phyloP scores from a whole-genome alignment of 129 eudicot genomes.

The Flaveria trinervia region DNA sequence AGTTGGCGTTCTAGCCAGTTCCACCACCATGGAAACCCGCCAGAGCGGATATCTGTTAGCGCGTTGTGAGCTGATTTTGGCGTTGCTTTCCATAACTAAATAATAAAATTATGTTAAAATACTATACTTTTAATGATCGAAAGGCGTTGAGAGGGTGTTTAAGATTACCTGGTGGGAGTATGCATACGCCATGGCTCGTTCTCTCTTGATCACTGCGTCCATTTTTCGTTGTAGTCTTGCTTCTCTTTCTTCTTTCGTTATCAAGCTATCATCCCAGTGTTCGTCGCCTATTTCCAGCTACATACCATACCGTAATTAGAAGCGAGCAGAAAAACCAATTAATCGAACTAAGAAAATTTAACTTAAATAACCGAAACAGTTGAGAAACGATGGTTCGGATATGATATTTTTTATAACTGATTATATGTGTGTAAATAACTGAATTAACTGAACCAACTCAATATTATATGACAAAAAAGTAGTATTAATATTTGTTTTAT shows the following conservation, averaged over 20 bases:
- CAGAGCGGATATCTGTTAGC: conserved; percentile 48
- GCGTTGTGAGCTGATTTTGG: conserved; percentile 60
- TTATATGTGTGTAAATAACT: too few species aligned
- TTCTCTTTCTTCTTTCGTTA: conserved; percentile 85
- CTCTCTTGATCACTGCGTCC: conserved; percentile 89
- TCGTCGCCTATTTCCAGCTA: conserved; percentile 37
- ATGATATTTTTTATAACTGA: too few species aligned
- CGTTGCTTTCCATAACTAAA: conserved; percentile 70
- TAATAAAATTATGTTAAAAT: background rate
- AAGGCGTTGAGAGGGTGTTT: background rate
- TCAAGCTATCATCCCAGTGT: conserved; percentile 89
- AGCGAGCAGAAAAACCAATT: too few species aligned
- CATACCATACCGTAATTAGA: background rate
- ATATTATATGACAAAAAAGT: too few species aligned
- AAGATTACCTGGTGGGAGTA: conserved; percentile 89
- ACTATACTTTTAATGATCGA: background rate
- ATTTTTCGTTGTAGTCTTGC: conserved; percentile 66
- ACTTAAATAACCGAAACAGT: too few species aligned
- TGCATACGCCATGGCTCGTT: conserved; percentile 98
- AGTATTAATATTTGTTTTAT: too few species aligned
- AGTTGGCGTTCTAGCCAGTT: conserved; percentile 87
- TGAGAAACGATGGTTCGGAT: too few species aligned
- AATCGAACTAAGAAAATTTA: too few species aligned
- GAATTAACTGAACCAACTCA: too few species aligned
- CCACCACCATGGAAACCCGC: conserved; percentile 97